Evolutionary conservation across 2,329 filamentous ascomycete species (phyloP).

Genomic region (Keithomyces neogunnii): DNA sequence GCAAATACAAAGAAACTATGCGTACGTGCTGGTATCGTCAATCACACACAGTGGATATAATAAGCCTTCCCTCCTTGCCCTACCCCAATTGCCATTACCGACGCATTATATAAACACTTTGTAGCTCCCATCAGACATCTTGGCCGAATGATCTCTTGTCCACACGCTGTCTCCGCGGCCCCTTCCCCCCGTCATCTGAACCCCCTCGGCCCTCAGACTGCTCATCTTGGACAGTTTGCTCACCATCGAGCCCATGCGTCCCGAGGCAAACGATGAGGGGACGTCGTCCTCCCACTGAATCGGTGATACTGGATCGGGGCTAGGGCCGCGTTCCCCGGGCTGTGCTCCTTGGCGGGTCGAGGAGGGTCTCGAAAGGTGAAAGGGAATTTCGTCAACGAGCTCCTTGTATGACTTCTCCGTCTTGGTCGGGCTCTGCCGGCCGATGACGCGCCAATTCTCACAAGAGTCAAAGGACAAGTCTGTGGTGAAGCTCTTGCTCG

Average conservation of each 20-base stretch:
- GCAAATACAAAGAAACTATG: background rate
- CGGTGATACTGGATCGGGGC: constrained; percentile 8
- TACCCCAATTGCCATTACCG: constrained; percentile 1
- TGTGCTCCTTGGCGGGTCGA: constrained; percentile 12
- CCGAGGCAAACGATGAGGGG: constrained; percentile 4
- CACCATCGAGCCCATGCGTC: constrained; percentile 4
- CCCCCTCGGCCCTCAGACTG: constrained; percentile 3
- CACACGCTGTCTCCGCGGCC: constrained; percentile 4
- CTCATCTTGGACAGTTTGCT: constrained; percentile 5
- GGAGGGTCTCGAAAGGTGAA: constrained; percentile 28
- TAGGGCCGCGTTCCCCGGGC: constrained; percentile 3
- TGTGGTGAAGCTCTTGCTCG: constrained; percentile 16
- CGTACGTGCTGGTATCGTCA: constrained; percentile 5
- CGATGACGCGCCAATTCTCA: constrained; percentile 29
- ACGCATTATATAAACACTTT: constrained; percentile 13
- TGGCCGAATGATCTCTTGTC: constrained; percentile 12
- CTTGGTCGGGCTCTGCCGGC: constrained; percentile 13
- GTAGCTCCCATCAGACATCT: constrained; percentile 16
- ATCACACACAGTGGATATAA: background rate
- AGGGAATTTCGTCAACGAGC: constrained; percentile 24
- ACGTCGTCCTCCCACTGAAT: constrained; percentile 6
- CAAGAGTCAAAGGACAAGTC: constrained; percentile 25
- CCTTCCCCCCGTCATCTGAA: constrained; percentile 10
- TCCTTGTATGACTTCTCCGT: constrained; percentile 24
- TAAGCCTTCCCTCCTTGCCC: background rate